These are phyloP conservation scores for Proliferodiscus dingleyae DNA, from an alignment of 2,329 filamentous ascomycete species.

Conservation along the genomic window DNA sequence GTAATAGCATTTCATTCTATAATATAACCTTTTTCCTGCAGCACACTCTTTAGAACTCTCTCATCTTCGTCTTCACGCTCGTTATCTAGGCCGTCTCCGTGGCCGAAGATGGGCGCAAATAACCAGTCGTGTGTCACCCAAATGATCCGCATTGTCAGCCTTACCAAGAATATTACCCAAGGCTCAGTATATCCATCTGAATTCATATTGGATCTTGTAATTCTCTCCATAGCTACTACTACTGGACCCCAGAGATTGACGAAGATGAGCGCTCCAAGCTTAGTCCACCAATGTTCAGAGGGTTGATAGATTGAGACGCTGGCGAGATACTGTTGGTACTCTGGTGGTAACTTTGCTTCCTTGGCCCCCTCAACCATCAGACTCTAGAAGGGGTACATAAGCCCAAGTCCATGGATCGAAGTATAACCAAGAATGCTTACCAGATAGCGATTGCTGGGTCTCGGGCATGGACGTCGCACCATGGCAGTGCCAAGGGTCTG, in stretches of 20 bases:
- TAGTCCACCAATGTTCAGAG: background rate
- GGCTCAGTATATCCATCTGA: background rate
- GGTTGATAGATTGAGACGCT: background rate
- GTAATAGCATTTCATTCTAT: no score
- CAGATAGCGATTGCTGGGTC: slow-evolving; percentile 4
- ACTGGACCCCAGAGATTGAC: slow-evolving; percentile 3
- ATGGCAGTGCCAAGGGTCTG: slow-evolving; percentile 1
- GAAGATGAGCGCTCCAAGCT: background rate
- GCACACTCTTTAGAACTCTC: no score
- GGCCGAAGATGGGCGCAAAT: slow-evolving; percentile 2
- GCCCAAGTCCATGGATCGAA: no score
- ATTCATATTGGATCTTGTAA: background rate
- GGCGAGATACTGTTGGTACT: background rate
- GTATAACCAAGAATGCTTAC: background rate
- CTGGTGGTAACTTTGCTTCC: background rate
- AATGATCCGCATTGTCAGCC: background rate
- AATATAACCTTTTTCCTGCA: no score
- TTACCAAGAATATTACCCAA: background rate
- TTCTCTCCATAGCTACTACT: slow-evolving; percentile 4
- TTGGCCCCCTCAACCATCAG: background rate
- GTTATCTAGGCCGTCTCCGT: slow-evolving; percentile 1
- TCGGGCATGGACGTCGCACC: background rate
- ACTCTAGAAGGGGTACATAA: no score
- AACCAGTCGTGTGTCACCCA: slow-evolving; percentile 1
- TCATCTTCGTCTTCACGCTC: background rate